These are phyloP conservation scores for Sporothrix sp. DNA, from an alignment of 2,329 filamentous ascomycete genomes.

Conservation along the genomic window DNA sequence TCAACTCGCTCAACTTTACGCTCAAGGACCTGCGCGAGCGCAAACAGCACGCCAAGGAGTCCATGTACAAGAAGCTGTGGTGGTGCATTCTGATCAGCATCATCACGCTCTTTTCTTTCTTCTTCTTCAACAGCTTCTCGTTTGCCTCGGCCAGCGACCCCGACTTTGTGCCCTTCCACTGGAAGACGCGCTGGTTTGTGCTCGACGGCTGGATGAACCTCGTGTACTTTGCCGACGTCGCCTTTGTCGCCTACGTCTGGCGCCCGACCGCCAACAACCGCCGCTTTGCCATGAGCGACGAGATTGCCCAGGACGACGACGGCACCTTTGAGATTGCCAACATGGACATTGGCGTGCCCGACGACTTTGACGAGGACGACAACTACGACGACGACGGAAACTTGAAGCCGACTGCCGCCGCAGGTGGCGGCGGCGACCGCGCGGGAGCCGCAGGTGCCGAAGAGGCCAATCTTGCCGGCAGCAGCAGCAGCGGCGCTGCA, in stretches of 20 bases:
- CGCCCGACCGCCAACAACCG: conserved; percentile 92
- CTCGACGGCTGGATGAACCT: conserved; percentile 95
- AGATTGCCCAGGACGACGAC: conserved; percentile 96
- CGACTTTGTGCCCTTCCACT: conserved; percentile 90
- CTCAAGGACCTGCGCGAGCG: conserved; percentile 94
- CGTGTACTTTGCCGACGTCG: conserved; percentile 89
- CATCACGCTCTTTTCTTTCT: conserved; percentile 92
- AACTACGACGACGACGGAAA: conserved; percentile 47
- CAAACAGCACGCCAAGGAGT: conserved; percentile 84
- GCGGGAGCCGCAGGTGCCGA: conserved; percentile 30
- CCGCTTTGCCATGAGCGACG: conserved; percentile 96
- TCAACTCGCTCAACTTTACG: conserved; percentile 88
- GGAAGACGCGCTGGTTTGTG: conserved; percentile 96
- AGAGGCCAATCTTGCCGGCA: conserved; percentile 13
- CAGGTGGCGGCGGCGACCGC: conserved; percentile 14
- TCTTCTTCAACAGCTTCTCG: conserved; percentile 95
- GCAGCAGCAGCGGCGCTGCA: neutral
- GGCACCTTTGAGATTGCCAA: conserved; percentile 91
- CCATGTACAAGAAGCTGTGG: conserved; percentile 98
- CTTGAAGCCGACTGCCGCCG: conserved; percentile 33
- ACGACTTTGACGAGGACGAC: conserved; percentile 51
- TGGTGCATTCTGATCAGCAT: conserved; percentile 93
- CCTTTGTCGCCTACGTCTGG: conserved; percentile 92
- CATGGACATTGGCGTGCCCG: conserved; percentile 74
- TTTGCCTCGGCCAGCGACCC: conserved; percentile 78